Evolutionary conservation across 1,284 basidiomycete species (phyloP).

Genomic region (Schizopora paradoxa): DNA sequence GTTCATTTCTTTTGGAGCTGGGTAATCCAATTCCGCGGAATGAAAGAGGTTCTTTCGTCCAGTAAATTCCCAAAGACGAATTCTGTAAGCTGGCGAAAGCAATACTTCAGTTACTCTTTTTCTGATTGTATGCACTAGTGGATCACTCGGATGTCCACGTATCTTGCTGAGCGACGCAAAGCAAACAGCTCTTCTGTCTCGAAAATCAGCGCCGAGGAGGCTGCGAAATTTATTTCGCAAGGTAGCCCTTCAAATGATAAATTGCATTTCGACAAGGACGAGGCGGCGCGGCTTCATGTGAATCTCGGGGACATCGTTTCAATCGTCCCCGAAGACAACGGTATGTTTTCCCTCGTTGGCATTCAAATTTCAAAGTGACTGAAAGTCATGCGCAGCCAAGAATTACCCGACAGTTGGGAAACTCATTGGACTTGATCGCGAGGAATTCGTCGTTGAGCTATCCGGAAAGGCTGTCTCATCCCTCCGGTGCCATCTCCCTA

Average conservation of each 20-base stretch:
- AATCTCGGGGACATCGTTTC: slow-evolving; percentile 34
- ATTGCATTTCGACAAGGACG: slow-evolving; percentile 41
- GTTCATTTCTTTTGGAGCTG: slow-evolving; percentile 44
- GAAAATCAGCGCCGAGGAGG: slow-evolving; percentile 35
- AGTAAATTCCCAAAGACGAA: slow-evolving; percentile 35
- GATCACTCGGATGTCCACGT: slow-evolving; percentile 35
- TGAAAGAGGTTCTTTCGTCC: slow-evolving; percentile 35
- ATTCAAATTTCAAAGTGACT: slow-evolving; percentile 6
- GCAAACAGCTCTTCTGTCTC: slow-evolving; percentile 21
- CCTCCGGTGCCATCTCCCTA: slow-evolving; percentile 48
- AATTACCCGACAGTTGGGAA: slow-evolving; percentile 43
- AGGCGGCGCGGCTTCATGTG: slow-evolving; percentile 39
- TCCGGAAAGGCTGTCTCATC: slow-evolving; percentile 31
- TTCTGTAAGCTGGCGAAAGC: slow-evolving; percentile 28
- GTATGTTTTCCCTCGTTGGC: slow-evolving; percentile 25
- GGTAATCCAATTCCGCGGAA: slow-evolving; percentile 31
- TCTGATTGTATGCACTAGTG: slow-evolving; percentile 35
- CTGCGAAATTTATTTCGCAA: slow-evolving; percentile 38
- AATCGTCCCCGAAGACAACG: slow-evolving; percentile 45
- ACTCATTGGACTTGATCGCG: slow-evolving; percentile 42
- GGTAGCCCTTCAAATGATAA: slow-evolving; percentile 29
- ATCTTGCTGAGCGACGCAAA: slow-evolving; percentile 30
- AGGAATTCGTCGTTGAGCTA: slow-evolving; percentile 46
- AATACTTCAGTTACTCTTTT: slow-evolving; percentile 1
- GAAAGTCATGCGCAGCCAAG: slow-evolving; percentile 25